Evolutionary conservation across 1,284 basidiomycete genomes (phyloP).

Genomic region (Rhodotorula glutinis): DNA sequence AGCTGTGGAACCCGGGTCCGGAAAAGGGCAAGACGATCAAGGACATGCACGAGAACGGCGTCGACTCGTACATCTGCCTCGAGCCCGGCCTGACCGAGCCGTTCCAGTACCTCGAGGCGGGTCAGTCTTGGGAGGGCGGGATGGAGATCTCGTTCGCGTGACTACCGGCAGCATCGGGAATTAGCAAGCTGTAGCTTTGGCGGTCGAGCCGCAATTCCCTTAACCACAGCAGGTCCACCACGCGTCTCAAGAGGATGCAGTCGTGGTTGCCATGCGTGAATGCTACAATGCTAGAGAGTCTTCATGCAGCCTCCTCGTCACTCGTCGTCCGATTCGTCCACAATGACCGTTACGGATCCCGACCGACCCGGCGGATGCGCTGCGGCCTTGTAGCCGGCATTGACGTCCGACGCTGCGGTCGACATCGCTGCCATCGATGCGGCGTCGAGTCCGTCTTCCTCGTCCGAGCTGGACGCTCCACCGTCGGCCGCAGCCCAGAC

Average conservation of each 20-base stretch:
- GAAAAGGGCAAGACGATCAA: slow-evolving; percentile 45
- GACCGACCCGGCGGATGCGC: background rate
- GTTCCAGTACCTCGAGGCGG: slow-evolving; percentile 44
- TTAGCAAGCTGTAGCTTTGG: background rate
- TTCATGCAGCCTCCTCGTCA: no score
- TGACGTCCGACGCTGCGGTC: background rate
- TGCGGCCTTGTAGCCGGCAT: background rate
- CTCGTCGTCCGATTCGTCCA: background rate
- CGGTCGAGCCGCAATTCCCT: no score
- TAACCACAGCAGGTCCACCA: no score
- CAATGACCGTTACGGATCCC: background rate
- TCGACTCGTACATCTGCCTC: slow-evolving; percentile 48
- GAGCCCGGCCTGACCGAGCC: slow-evolving; percentile 43
- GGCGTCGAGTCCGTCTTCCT: background rate
- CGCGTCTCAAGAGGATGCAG: no score
- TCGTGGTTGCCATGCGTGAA: background rate
- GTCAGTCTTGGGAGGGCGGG: slow-evolving; percentile 41
- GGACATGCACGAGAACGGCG: slow-evolving; percentile 48
- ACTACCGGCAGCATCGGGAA: background rate
- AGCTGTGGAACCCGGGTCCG: slow-evolving; percentile 50
- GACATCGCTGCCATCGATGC: background rate
- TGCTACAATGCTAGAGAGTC: no score
- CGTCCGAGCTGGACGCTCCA: background rate
- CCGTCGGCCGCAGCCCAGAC: background rate
- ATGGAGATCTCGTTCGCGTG: slow-evolving; percentile 20